Base-by-base conservation (phyloP, 1,139 yeast species). In the Hemisphaericaspora lyxosophila region DNA sequence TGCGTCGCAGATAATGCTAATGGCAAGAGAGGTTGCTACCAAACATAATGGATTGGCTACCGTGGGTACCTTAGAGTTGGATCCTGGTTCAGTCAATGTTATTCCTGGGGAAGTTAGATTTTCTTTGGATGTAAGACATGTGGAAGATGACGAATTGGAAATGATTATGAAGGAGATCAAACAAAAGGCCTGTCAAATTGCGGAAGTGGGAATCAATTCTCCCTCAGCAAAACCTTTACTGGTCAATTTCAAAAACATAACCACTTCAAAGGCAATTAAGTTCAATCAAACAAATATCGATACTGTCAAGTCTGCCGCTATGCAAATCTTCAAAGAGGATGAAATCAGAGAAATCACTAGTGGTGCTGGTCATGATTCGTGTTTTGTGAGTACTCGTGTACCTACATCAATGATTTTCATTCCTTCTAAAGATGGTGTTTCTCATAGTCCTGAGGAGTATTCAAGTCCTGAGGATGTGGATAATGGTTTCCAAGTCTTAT, bases 351-450 rank as follows among this genome's bases (percentile, higher is more conserved):
- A 63, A 25, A 77, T 83, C 36, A 71, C 74, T 33, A 77, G 84
- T 48, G 89, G 89, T 25, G 87, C 88, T 4, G 88, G 86, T 14
- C 89, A 83, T 51, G 90, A 83, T 53, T 77, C 85, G 3, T 80
- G 87, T 49, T 70, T 76, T 24, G 77, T 84, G 4, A 68, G 76
- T 23, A 49, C 61, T 7, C 67, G 71, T 33, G 73, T 78, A 26
- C 89, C 90, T 18, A 82, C 89, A 0, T 76, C 86, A 1, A 83
- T 83, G 89, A 76, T 83, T 20, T 83, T 83, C 56, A 79, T 82
- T 50, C 89, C 90, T 6, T 76, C 85, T 22, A 75, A 64, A 49
- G 82, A 79, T 52, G 89, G 89, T n/a, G 67, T 83, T 29, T 75
- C 82, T 19, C 89, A 83, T 57, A 80, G 79, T 54, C 85, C 84